These are phyloP conservation scores for Epichloe festucae DNA, from an alignment of 2,329 filamentous ascomycete species.

Conservation along the genomic window DNA sequence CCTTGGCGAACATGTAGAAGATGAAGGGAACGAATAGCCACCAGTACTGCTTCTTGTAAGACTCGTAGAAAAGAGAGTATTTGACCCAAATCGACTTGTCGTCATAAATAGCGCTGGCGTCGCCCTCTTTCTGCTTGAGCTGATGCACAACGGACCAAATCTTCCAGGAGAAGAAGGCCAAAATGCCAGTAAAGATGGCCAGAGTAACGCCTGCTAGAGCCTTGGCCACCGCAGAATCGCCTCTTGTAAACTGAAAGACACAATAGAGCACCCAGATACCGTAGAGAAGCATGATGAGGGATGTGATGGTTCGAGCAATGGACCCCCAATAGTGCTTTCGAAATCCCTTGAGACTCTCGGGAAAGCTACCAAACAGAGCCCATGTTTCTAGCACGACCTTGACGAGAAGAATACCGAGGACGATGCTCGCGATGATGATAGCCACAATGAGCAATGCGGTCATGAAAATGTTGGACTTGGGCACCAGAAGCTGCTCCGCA, in stretches of 20 bases:
- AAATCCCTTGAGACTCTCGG: slow-evolving; percentile 67
- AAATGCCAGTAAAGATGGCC: slow-evolving; percentile 61
- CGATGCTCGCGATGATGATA: slow-evolving; percentile 71
- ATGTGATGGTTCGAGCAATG: slow-evolving; percentile 77
- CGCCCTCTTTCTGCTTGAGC: slow-evolving; percentile 65
- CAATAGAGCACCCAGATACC: slow-evolving; percentile 94
- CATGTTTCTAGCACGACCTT: slow-evolving; percentile 87
- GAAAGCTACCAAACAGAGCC: slow-evolving; percentile 81
- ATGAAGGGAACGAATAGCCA: slow-evolving; percentile 90
- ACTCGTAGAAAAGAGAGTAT: slow-evolving; percentile 95
- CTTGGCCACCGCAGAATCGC: slow-evolving; percentile 91
- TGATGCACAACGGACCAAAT: slow-evolving; percentile 66
- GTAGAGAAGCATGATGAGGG: slow-evolving; percentile 82
- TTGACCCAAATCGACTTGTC: slow-evolving; percentile 86
- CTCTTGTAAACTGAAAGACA: slow-evolving; percentile 85
- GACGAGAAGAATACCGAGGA: slow-evolving; percentile 73
- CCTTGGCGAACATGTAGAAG: slow-evolving; percentile 81
- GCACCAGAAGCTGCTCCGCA: slow-evolving; percentile 72
- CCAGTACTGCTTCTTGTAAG: slow-evolving; percentile 90
- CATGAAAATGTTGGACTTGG: slow-evolving; percentile 90
- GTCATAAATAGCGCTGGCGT: slow-evolving; percentile 62
- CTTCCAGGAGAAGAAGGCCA: slow-evolving; percentile 73
- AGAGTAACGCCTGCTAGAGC: slow-evolving; percentile 71
- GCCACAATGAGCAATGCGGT: slow-evolving; percentile 80
- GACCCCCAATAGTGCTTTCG: slow-evolving; percentile 94